Evolutionary conservation across 2,329 filamentous ascomycete species (phyloP).

Genomic region (Cercospora beticola): DNA sequence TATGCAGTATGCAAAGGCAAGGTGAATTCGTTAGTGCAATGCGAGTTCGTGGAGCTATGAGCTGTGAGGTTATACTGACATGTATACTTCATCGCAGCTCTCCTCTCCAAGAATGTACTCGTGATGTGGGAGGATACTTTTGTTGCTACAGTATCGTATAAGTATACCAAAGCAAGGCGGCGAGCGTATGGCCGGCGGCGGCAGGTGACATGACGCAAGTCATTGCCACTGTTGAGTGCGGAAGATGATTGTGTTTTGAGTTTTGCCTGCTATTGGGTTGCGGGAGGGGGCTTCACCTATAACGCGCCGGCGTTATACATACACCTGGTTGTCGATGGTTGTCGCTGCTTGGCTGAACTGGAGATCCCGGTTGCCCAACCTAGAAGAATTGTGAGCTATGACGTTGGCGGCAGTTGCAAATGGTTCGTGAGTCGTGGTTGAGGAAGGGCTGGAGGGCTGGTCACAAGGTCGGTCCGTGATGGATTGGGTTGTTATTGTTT

Average conservation of each 20-base stretch:
- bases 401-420: background rate
- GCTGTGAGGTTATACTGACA: background rate
- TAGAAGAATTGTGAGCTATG: background rate
- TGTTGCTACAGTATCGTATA: background rate
- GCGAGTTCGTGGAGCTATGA: background rate
- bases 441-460: background rate
- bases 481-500: background rate
- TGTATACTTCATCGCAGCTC: background rate
- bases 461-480: background rate
- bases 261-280: background rate
- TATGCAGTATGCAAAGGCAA: background rate
- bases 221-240: background rate
- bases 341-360: background rate
- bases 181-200: background rate
- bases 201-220: background rate
- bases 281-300: background rate
- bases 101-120: too few species aligned
- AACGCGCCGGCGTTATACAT: conserved; percentile 1
- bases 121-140: too few species aligned
- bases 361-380: background rate
- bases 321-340: conserved; percentile 2
- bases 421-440: background rate
- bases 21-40: background rate
- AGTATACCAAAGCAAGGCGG: background rate
- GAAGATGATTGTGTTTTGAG: background rate